Evolutionary conservation across 1,284 basidiomycete genomes (phyloP).

Genomic region (Athelia sp.): DNA sequence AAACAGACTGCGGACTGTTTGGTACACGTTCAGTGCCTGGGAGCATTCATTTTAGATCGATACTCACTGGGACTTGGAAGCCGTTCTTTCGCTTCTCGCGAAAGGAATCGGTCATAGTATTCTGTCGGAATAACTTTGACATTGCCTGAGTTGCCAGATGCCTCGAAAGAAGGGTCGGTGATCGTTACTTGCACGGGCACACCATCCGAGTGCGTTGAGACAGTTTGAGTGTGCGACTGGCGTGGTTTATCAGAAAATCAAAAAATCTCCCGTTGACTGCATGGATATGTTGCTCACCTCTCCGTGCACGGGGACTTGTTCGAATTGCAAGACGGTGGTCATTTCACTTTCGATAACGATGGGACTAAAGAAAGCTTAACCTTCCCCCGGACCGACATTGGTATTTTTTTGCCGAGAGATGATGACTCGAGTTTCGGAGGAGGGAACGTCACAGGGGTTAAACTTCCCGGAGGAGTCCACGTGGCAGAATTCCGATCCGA

Average conservation of each 20-base stretch:
- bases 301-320: background rate
- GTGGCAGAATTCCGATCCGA: no score
- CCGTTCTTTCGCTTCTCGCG: conserved; percentile 48
- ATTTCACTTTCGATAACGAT: no score
- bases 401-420: no score
- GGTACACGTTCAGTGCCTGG: background rate
- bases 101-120: conserved; percentile 54
- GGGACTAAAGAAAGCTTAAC: no score
- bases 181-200: background rate
- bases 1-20: conserved; percentile 54
- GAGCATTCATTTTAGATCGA: background rate
- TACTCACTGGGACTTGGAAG: conserved; percentile 58
- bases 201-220: conserved; percentile 1
- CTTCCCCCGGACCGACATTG: no score
- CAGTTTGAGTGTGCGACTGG: background rate
- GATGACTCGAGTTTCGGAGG: no score
- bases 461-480: no score
- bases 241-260: no score
- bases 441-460: no score
- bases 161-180: background rate
- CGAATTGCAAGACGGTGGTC: conserved; percentile 1
- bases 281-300: background rate
- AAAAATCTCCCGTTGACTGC: background rate
- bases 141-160: background rate
- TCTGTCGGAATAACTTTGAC: conserved; percentile 39